Evolutionary conservation across 106 monocot species (phyloP).

Genomic region (Allium sativum): DNA sequence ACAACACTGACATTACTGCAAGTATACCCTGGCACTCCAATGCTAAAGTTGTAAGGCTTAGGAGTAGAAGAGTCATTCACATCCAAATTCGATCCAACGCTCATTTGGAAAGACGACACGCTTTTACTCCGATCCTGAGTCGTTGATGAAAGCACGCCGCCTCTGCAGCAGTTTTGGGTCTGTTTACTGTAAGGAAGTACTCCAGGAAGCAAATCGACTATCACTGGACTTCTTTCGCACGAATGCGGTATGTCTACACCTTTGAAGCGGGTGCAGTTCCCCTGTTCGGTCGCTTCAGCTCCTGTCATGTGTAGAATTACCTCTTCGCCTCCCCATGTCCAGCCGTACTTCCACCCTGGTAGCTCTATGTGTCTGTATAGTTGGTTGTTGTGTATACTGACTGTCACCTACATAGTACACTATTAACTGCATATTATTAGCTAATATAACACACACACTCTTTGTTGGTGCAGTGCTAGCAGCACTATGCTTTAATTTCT

Average conservation of each 20-base stretch:
- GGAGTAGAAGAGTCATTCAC: not conserved
- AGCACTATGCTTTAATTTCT: too few species aligned
- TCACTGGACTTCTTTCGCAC: constrained; percentile 51
- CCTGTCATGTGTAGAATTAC: constrained; percentile 54
- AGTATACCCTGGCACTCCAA: constrained; percentile 61
- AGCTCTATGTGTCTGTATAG: constrained; percentile 65
- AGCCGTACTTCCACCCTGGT: constrained; percentile 69
- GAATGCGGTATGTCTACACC: constrained; percentile 35
- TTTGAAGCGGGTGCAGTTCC: constrained; percentile 55
- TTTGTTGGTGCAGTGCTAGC: too few species aligned
- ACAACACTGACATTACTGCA: constrained; percentile 33
- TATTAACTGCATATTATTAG: too few species aligned
- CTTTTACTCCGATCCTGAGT: constrained; percentile 24
- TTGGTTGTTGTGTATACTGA: constrained; percentile 66
- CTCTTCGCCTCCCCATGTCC: constrained; percentile 54
- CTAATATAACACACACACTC: too few species aligned
- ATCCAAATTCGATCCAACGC: constrained; percentile 18
- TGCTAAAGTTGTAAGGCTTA: constrained; percentile 36
- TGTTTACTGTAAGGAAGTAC: constrained; percentile 50
- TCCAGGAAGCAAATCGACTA: constrained; percentile 55
- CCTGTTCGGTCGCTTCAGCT: constrained; percentile 70
- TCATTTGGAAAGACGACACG: constrained; percentile 44
- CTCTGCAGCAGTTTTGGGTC: constrained; percentile 61
- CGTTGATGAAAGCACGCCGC: constrained; percentile 51
- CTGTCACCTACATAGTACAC: constrained; percentile 21